Percentiles rank a stretch among this genome's conserved stretches.
Evolutionary conservation across 2,329 filamentous ascomycete genomes (phyloP).

Genomic region (Diplodia scrobiculata): DNA sequence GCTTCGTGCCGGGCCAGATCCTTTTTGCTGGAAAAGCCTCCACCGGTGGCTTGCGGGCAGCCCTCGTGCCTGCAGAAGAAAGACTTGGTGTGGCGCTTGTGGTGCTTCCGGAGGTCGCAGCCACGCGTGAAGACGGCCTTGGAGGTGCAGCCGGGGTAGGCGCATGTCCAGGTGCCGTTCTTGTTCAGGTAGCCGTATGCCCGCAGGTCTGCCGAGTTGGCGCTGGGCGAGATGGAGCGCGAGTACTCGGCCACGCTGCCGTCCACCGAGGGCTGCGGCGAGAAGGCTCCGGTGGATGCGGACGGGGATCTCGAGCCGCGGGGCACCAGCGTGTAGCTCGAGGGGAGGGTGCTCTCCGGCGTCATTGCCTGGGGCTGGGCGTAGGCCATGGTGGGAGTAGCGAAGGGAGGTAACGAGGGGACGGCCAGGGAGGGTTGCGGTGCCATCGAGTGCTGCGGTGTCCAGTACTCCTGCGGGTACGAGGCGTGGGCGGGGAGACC

Average conservation of each 20-base stretch:
- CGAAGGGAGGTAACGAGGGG: conserved; percentile 25
- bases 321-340: conserved; percentile 21
- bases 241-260: conserved; percentile 34
- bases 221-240: conserved; percentile 45
- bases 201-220: conserved; percentile 42
- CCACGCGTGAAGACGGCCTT: conserved; percentile 60
- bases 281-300: conserved; percentile 24
- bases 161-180: conserved; percentile 60
- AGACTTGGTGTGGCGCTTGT: conserved; percentile 63
- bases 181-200: conserved; percentile 50
- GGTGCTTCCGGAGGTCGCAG: conserved; percentile 65
- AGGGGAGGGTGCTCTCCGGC: conserved; percentile 27
- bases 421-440: conserved; percentile 21
- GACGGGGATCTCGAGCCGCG: conserved; percentile 27
- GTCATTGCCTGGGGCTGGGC: conserved; percentile 19
- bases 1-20: conserved; percentile 64
- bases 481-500: conserved; percentile 15
- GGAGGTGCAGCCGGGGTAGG: conserved; percentile 62
- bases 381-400: conserved; percentile 27
- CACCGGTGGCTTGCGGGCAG: conserved; percentile 59
- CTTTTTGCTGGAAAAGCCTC: conserved; percentile 65
- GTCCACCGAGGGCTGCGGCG: conserved; percentile 28
- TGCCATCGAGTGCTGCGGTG: conserved; percentile 20
- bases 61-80: conserved; percentile 62
- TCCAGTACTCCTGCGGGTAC: conserved; percentile 28